phyloP scores from a whole-genome alignment of 495 filamentous ascomycete species.

The Neurospora sp. region DNA sequence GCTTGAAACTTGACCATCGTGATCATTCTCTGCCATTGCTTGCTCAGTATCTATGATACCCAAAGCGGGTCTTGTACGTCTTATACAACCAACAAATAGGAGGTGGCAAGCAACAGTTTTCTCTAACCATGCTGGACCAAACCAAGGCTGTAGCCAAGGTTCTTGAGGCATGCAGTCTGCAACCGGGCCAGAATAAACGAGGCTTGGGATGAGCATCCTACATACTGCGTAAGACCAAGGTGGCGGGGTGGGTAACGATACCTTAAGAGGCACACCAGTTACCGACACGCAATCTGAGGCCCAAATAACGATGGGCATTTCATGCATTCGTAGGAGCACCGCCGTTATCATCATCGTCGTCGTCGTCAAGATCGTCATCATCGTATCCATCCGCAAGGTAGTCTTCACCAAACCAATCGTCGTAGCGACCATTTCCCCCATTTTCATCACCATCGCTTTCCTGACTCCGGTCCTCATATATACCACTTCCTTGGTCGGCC shows the following conservation, averaged over 20 bases:
- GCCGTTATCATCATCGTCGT: not conserved
- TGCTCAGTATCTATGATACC: not conserved
- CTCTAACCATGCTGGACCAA: not conserved
- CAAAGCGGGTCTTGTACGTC: not conserved
- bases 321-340: not conserved
- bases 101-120: not conserved
- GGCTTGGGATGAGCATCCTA: not conserved
- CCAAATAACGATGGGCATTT: not conserved
- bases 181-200: not conserved
- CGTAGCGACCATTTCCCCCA: not conserved
- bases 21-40: not conserved
- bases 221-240: not conserved
- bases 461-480: not conserved
- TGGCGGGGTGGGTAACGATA: not conserved
- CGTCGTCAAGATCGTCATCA: not conserved
- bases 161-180: not conserved
- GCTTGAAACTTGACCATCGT: not conserved
- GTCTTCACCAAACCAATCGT: not conserved
- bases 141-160: not conserved
- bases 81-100: not conserved
- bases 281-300: not conserved
- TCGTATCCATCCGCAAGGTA: not conserved
- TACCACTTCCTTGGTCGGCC: not conserved
- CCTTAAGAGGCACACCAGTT: not conserved
- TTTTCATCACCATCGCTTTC: not conserved